Conservation (phyloP, 805 yeast genomes). For the Ogataea pignaliae region DNA sequence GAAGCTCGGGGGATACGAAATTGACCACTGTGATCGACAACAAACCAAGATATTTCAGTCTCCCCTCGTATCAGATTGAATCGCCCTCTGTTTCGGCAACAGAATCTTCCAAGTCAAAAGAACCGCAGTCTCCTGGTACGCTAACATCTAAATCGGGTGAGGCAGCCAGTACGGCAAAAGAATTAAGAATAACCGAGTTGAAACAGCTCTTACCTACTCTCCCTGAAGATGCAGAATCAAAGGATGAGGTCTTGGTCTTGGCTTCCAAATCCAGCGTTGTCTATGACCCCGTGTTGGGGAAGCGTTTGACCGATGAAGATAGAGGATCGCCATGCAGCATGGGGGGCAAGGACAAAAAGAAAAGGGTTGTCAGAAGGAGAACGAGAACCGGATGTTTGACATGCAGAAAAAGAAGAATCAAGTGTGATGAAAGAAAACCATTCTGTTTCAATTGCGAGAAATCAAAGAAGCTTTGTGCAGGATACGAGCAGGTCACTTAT, state of each 20-base stretch:
- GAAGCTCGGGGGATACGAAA: too few relatives aligned
- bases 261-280: background rate
- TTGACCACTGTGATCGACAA: background rate
- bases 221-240: too few relatives aligned
- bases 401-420: slow-evolving; percentile 65
- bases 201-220: background rate
- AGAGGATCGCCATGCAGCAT: slow-evolving; percentile 2
- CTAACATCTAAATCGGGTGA: background rate
- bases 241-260: background rate
- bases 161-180: background rate
- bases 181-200: background rate
- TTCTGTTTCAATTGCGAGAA: slow-evolving; percentile 65
- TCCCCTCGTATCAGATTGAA: background rate
- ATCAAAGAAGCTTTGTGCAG: slow-evolving; percentile 60
- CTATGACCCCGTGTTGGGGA: slow-evolving; percentile 10
- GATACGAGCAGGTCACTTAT: slow-evolving; percentile 46
- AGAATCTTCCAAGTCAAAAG: background rate
- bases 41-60: background rate
- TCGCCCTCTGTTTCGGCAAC: background rate
- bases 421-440: slow-evolving; percentile 74
- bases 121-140: slow-evolving; percentile 1
- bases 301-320: slow-evolving; percentile 4
- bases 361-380: slow-evolving; percentile 48
- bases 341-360: slow-evolving; percentile 31
- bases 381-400: slow-evolving; percentile 76